Evolutionary conservation across 352 stramenopile genomes (phyloP).

Genomic region (Phytophthora idaei): DNA sequence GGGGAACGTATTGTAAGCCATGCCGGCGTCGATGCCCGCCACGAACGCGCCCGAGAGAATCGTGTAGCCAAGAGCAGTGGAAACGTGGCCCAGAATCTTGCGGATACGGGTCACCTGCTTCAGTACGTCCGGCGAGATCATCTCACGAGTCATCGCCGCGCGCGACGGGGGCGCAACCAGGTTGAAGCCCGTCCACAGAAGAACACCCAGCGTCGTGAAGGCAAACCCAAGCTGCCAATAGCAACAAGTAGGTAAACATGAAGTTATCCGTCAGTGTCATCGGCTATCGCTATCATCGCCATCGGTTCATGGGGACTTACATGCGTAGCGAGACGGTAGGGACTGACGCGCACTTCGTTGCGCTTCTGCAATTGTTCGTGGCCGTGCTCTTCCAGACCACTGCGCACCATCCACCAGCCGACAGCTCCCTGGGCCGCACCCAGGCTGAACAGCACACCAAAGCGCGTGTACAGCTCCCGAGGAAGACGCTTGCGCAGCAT

Average conservation of each 20-base stretch:
- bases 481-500: constrained; percentile 80
- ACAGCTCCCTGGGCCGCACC: constrained; percentile 83
- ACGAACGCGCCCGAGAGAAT: constrained; percentile 95
- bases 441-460: constrained; percentile 67
- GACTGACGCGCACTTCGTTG: constrained; percentile 97
- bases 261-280: constrained; percentile 3
- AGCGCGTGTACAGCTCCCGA: constrained; percentile 70
- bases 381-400: constrained; percentile 94
- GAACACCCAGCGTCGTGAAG: constrained; percentile 95
- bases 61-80: constrained; percentile 77
- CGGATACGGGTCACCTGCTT: constrained; percentile 68
- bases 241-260: neutral
- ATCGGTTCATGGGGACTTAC: constrained; percentile 35
- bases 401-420: constrained; percentile 99
- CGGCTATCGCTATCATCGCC: neutral
- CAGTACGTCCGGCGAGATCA: constrained; percentile 80
- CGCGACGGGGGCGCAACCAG: constrained; percentile 82
- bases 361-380: constrained; percentile 74
- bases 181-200: constrained; percentile 96
- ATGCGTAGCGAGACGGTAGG: constrained; percentile 97
- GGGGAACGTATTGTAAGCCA: constrained; percentile 98
- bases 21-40: constrained; percentile 97
- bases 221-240: constrained; percentile 92
- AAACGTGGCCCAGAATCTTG: constrained; percentile 64
- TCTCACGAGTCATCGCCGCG: constrained; percentile 65